Conservation (phyloP, 306 rosid genomes). For the Rosa chinensis region DNA sequence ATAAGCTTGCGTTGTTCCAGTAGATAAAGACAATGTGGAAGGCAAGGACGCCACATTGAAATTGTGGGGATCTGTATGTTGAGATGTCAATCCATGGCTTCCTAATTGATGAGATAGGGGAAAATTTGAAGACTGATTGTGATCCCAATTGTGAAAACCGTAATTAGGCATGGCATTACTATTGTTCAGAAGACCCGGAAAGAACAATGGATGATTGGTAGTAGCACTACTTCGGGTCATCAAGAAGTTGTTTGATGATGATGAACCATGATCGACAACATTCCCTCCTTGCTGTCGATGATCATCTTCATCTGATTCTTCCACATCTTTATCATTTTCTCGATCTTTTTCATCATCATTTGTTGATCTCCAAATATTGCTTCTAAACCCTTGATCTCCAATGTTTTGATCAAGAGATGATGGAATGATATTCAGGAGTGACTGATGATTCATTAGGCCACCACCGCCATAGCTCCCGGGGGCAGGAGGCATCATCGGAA, state of each 20-base stretch:
- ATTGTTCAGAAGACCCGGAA: constrained; percentile 36
- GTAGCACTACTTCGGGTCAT: not conserved
- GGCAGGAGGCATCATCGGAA: constrained; percentile 45
- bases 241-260: constrained; percentile 26
- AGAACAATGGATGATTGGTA: constrained; percentile 41
- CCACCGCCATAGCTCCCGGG: constrained; percentile 35
- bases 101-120: constrained; percentile 29
- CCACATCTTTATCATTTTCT: not conserved
- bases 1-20: constrained; percentile 41
- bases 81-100: constrained; percentile 46
- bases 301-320: constrained; percentile 17
- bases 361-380: constrained; percentile 29
- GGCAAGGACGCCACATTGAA: constrained; percentile 50
- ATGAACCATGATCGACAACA: constrained; percentile 3
- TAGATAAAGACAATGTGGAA: constrained; percentile 58
- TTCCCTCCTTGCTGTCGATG: constrained; percentile 25
- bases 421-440: constrained; percentile 20
- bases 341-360: constrained; percentile 19
- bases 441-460: constrained; percentile 28
- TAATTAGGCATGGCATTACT: constrained; percentile 17
- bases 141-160: constrained; percentile 32
- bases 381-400: constrained; percentile 2
- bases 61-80: constrained; percentile 42
- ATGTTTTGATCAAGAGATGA: not conserved
- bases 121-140: constrained; percentile 26